Conservation (phyloP, 305 asterid genomes). For the Solanum hybrid region DNA sequence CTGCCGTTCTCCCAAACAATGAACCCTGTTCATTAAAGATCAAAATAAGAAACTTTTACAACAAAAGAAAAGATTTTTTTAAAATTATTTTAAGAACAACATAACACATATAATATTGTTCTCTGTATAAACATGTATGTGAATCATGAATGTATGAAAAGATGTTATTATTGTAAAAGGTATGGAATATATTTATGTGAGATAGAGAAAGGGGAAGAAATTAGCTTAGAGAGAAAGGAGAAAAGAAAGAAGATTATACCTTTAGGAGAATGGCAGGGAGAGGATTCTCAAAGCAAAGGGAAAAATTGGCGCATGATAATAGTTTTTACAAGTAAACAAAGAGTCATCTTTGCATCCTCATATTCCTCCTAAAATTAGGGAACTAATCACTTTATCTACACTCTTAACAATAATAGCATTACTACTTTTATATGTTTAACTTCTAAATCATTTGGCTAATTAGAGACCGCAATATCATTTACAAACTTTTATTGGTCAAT, state of each 20-base stretch:
- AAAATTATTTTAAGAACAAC: background rate
- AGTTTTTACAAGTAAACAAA: constrained; percentile 3
- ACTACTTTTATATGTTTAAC: background rate
- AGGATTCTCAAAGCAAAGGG: constrained; percentile 5
- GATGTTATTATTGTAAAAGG: background rate
- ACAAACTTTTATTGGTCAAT: background rate
- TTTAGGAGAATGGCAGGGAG: constrained; percentile 26
- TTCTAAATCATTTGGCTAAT: background rate
- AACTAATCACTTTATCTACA: background rate
- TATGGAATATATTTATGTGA: background rate
- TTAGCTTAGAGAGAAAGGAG: background rate
- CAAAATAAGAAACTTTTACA: background rate
- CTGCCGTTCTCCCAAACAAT: constrained; percentile 23
- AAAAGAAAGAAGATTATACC: background rate
- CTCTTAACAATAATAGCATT: background rate
- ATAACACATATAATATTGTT: background rate
- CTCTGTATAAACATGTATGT: background rate
- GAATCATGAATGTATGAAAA: background rate
- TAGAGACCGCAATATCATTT: background rate
- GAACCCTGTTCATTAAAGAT: constrained; percentile 10
- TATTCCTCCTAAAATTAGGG: constrained; percentile 5
- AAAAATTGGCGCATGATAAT: constrained; percentile 1
- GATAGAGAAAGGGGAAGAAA: constrained; percentile 4
- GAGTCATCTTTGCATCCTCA: constrained; percentile 2
- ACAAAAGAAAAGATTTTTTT: background rate